Evolutionary conservation across 139 green algal species (phyloP).

Genomic region (Chlorella sorokiniana): DNA sequence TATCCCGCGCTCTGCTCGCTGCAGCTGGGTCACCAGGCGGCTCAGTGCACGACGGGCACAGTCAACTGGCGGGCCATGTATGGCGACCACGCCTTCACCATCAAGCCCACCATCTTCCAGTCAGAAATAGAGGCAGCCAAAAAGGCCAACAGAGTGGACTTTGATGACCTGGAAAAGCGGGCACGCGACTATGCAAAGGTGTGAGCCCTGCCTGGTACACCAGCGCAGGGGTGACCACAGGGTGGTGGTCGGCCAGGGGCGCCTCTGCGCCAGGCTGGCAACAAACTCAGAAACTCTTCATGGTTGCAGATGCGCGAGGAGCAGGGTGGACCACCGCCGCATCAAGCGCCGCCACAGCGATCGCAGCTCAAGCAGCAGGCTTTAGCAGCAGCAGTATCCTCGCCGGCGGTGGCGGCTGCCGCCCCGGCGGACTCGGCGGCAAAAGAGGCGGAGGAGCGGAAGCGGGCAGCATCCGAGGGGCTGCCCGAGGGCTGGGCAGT

Average conservation of each 20-base stretch:
- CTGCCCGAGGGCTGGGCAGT: conserved; percentile 75
- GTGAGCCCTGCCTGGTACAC: not conserved
- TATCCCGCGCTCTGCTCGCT: no score
- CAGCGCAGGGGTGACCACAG: not conserved
- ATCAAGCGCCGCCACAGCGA: conserved; percentile 7
- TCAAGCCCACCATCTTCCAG: conserved; percentile 69
- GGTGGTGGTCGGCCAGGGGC: no score
- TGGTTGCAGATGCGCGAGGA: conserved; percentile 30
- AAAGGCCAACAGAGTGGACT: conserved; percentile 62
- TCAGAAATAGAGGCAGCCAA: conserved; percentile 64
- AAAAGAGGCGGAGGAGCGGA: not conserved
- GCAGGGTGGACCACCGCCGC: not conserved
- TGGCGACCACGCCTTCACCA: conserved; percentile 79
- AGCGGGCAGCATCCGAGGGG: conserved; percentile 10
- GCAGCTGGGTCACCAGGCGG: conserved; percentile 88
- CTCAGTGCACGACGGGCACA: conserved; percentile 84
- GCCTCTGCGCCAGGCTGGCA: no score
- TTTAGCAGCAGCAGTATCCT: not conserved
- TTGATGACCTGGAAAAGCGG: conserved; percentile 60
- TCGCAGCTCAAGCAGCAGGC: not conserved
- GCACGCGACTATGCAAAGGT: conserved; percentile 69
- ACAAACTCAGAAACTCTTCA: no score
- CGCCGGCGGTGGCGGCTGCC: not conserved
- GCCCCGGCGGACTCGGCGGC: not conserved
- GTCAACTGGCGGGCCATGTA: conserved; percentile 91